Base-by-base conservation (phyloP, 2,329 filamentous ascomycete genomes). In the Lasiodiplodia sp. region DNA sequence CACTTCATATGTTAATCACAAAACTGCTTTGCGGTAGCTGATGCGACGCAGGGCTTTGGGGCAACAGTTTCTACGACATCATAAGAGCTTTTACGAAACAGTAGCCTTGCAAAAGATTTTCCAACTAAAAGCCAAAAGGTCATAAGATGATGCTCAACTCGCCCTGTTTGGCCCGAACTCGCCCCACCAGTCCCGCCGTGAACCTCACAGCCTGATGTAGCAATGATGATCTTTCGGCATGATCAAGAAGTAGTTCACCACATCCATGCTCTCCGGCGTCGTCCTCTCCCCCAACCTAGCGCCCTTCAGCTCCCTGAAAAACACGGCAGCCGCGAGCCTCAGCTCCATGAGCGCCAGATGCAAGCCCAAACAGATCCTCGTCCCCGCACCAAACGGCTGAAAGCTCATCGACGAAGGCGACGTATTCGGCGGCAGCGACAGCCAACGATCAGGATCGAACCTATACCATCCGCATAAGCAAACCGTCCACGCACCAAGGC, bases 351-450 rank as follows among this genome's bases (percentile, higher is more conserved):
- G 78, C 0, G 91, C 90, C 71, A 92, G 87, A 72, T 92, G 89
- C 6, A 88, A 86, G 0, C 90, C 91, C 7, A 93, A 82, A 72
- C 91, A 93, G 78, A 90, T 89, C 25, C 90, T 82, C 0, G 89
- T 87, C 0, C 91, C 91, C 23, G 87, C 90, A 1, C 89, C 88
- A 75, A 92, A 92, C 0, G 89, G 82, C 89, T 88, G 71, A 89
- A 91, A 21, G 86, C 86, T 4, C 85, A 82, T 65, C 86, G 84
- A 2, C 77, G 77, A 2, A 69, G 1, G 75, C 73, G 2, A 70
- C 47, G 47, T 71, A 55, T 73, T 74, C 21, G 71, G 31, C 3
- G n/a, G 66, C 66, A 52, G 51, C 2, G 72, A 66, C 55, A 77
- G 71, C 77, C 76, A 80, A 55, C 77, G 77, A 11, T 71, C 66